Evolutionary conservation across 495 filamentous ascomycete genomes (phyloP), one percentile per base, ranked within the genome.

Genomic region (Xeromyces bisporus): DNA sequence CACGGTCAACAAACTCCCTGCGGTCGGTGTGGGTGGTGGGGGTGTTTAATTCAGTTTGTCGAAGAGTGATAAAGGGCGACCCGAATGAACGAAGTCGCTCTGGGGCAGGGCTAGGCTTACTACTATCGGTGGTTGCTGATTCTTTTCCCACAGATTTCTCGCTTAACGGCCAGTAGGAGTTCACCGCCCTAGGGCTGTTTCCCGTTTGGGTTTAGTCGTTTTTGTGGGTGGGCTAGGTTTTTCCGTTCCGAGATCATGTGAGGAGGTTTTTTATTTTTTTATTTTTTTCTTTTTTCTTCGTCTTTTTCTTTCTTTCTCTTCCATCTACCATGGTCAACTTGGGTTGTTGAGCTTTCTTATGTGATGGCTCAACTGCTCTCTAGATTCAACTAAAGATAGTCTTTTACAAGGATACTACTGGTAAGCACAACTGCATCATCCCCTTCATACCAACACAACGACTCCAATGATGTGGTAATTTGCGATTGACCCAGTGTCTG

Each of bases 391-490:
- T n/a, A n/a, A n/a, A n/a, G n/a, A n/a, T n/a, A n/a, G n/a, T n/a
- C n/a, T n/a, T n/a, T n/a, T n/a, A n/a, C n/a, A n/a, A n/a, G n/a
- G n/a, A n/a, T n/a, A n/a, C 5, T 21, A 21, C 20, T 26, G 26
- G 26, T 28, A 28, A 11, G 26, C 16, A 2, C 14, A 2, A 14
- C 2, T 28, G n/a, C 16, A 16, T 13, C 11, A 15, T 17, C 12
- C 14, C 15, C 16, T 28, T 3, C 24, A 23, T 15, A 24, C 21
- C 8, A 11, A 27, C 26, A 27, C n/a, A 24, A 26, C 32, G 23
- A 27, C 37, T 66, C 40, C 53, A 36, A 77, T 83, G 84, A 91
- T 87, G 83, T 69, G 55, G 80, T 89, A 93, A 93, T 93, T 93
- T 93, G 84, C 84, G 84, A 84, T 84, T 85, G 83, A 93, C 75